Base-by-base conservation (phyloP, 2,329 filamentous ascomycete species). In the Aspergillus ochraceus region DNA sequence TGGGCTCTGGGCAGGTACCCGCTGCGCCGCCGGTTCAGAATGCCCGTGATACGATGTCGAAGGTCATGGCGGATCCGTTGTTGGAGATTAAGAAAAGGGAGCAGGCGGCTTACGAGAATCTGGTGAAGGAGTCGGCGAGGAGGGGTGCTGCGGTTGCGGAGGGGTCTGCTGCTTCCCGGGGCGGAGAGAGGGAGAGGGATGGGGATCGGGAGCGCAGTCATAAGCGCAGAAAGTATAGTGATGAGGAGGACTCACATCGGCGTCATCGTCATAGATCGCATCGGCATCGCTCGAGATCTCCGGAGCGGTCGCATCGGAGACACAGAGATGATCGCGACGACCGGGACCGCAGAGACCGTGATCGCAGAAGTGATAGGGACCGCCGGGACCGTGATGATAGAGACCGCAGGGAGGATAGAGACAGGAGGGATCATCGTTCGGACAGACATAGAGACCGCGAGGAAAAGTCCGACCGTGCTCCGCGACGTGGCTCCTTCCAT, bases 31-130 rank as follows among this genome's bases (percentile, higher is more conserved):
- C 69, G 24, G 87, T 87, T 67, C 88, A 89, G 26, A 92, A 91
- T 71, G 90, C 87, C 17, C 84, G 91, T 64, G 95, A 99, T 74
- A 92, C 88, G 0, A 90, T 91, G 30, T 78, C 87, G 52, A 99
- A 99, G 79, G 88, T 98, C 51, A 84, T 92, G 64, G 90, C 96
- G 65, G 95, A 99, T 72, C 95, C 95, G 0, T 83, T 99, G 69
- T 80, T 98, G 36, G 91, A 93, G 24, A 97, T 99, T 74, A 97
- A 96, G 82, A 90, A 88, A 73, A 90, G 96, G 72, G 93, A 98
- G 73, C 90, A 94, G 75, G 88, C 88, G 29, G 88, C 90, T 1
- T 91, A 92, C 72, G 86, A 92, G 59, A 76, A 74, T 22, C 74
- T 76, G 71, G 77, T 82, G 60, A 81, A 79, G 55, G 78, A 81